Percentiles rank a stretch among this genome's conserved stretches.
These are phyloP conservation scores for Astrothelium macrocarpum DNA, from an alignment of 495 filamentous ascomycete species.

Conservation along the genomic window DNA sequence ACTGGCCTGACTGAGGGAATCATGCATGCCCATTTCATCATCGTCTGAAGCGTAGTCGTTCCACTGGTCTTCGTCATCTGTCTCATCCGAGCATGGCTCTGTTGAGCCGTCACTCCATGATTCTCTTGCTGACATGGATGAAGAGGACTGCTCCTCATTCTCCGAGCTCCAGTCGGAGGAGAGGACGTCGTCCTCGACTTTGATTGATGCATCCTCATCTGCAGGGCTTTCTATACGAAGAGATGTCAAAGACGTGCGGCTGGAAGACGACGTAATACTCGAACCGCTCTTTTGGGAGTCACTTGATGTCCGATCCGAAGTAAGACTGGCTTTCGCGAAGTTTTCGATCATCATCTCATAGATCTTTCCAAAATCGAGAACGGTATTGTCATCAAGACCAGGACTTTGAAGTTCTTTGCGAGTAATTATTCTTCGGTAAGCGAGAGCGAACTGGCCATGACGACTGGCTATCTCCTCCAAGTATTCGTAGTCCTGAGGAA, in stretches of 20 bases:
- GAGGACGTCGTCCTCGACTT: background rate
- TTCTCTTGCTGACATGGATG: conserved; percentile 5
- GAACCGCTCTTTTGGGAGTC: background rate
- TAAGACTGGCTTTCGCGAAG: background rate
- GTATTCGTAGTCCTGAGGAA: background rate
- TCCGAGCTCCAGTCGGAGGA: conserved; percentile 1
- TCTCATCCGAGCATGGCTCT: conserved; percentile 5
- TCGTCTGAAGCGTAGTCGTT: conserved; percentile 5
- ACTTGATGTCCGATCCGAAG: background rate
- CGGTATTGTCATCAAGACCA: background rate
- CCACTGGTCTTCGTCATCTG: conserved; percentile 8
- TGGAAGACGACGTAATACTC: background rate
- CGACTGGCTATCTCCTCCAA: background rate
- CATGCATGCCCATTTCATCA: background rate
- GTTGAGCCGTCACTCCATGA: conserved; percentile 8
- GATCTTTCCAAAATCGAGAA: background rate
- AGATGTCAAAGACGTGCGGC: background rate
- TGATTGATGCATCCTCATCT: background rate
- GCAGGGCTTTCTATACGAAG: background rate
- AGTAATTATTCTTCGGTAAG: background rate
- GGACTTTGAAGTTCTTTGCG: background rate
- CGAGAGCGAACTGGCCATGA: background rate
- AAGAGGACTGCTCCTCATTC: background rate
- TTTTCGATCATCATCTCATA: background rate
- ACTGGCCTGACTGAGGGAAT: background rate